Conservation (phyloP, 2,329 filamentous ascomycete species). For the Pseudonectria foliicola region DNA sequence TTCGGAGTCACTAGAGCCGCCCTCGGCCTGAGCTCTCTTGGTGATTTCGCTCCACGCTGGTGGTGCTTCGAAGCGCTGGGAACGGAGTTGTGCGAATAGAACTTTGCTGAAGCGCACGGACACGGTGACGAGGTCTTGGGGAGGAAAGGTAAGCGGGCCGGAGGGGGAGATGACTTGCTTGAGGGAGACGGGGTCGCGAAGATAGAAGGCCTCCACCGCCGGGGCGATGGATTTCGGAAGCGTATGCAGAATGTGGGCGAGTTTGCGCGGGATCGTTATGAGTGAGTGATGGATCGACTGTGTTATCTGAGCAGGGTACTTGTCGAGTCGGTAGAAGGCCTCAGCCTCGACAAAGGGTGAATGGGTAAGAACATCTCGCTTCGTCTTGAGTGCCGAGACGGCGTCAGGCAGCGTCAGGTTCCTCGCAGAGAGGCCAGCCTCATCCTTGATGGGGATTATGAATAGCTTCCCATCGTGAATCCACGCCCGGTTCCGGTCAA, state of each 20-base stretch:
- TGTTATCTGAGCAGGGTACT: conserved; percentile 71
- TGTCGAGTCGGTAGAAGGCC: conserved; percentile 80
- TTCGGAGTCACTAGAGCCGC: conserved; percentile 7
- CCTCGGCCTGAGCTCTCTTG: conserved; percentile 13
- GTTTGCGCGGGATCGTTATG: conserved; percentile 68
- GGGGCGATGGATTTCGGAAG: conserved; percentile 72
- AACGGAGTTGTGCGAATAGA: conserved; percentile 82
- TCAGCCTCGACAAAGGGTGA: conserved; percentile 74
- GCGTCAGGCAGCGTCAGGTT: conserved; percentile 59
- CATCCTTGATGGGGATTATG: conserved; percentile 56
- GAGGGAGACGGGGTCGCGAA: conserved; percentile 73
- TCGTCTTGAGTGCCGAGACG: conserved; percentile 49
- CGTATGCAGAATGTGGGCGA: conserved; percentile 71
- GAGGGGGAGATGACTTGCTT: conserved; percentile 56
- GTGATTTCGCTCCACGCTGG: conserved; percentile 38
- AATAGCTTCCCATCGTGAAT: conserved; percentile 69
- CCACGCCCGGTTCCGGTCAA: conserved; percentile 85
- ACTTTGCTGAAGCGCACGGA: conserved; percentile 81
- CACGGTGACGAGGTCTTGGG: conserved; percentile 69
- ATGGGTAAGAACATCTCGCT: conserved; percentile 55
- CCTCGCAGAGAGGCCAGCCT: conserved; percentile 23
- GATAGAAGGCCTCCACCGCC: conserved; percentile 85
- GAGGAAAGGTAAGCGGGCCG: conserved; percentile 57
- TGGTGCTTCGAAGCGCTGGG: conserved; percentile 70
- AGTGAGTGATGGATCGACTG: conserved; percentile 70